Base-by-base conservation (phyloP, 768 basidiomycete genomes). In the Tulasnella sp. region DNA sequence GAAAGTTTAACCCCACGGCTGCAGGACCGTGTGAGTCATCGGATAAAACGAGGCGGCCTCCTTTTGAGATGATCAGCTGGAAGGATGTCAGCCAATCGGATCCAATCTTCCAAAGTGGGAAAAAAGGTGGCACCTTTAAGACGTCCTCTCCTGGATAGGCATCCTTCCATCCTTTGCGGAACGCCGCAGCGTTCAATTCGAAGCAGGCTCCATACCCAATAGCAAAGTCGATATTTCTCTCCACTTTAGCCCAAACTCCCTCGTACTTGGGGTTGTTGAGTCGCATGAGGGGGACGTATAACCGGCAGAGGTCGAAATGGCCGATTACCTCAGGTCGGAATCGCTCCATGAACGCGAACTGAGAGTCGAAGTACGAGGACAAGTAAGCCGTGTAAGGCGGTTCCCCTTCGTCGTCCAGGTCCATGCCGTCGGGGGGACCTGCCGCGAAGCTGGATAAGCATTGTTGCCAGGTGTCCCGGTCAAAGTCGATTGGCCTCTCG, bases 1-100 rank as follows among this genome's bases (percentile, higher is more conserved):
- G 82, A 81, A 98, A 99, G 83, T 98, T 95, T 78, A 95, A 86
- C 0, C 95, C 96, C 75, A 99, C 95, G 11, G 90, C 90, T 40
- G 90, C 89, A 2, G 95, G 92, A 0, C 94, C 95, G 82, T 99
- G 98, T 74, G 96, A 96, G 85, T 99, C 98, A 83, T 99, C 98
- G 6, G 97, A 99, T 37, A 99, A 87, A 26, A 91, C 89, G 80
- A 98, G 89, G 32, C 90, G 89, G 3, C 96, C 98, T 13, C 88
- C 89, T 71, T 87, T 84, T 61, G 86, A 82, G n/a, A 89, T 81
- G 77, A 98, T 93, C 32, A 92, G 82, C 97, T 98, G 82, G 18
- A 10, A 7, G 13, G 37, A 7, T 40, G 39, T 40, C 35, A 32
- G 55, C 32, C 75, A 16, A 40, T 40, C 71, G 71, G 37, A 32